phyloP scores from a whole-genome alignment of 2,329 filamentous ascomycete genomes.

The Thelonectria blattea region DNA sequence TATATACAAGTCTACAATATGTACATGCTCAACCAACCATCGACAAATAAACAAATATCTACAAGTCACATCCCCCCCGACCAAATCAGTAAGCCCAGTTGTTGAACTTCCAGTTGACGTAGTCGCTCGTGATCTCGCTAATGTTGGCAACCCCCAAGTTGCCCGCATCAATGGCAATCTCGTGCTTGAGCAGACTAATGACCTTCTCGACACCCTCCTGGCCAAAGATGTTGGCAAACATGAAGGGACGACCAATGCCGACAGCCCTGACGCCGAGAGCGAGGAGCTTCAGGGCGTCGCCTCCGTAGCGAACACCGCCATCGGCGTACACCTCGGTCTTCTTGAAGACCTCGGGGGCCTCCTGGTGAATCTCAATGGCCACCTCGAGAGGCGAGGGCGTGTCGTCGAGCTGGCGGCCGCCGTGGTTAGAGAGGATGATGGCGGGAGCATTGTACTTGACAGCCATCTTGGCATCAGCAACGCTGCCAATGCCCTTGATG shows the following conservation, averaged over 20 bases:
- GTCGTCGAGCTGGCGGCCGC: conserved; percentile 50
- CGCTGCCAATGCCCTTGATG: conserved; percentile 48
- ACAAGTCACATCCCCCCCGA: conserved; percentile 11
- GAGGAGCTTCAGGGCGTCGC: conserved; percentile 51
- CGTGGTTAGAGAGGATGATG: conserved; percentile 52
- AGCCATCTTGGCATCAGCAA: conserved; percentile 45
- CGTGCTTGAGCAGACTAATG: conserved; percentile 54
- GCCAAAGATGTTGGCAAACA: conserved; percentile 61
- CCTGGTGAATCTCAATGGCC: conserved; percentile 47
- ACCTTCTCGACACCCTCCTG: conserved; percentile 54
- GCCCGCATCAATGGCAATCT: conserved; percentile 52
- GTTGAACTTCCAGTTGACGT: conserved; percentile 37
- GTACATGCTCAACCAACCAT: conserved; percentile 5
- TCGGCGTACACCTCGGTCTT: conserved; percentile 49
- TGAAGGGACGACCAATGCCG: conserved; percentile 56
- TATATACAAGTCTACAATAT: background rate
- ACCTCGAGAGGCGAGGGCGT: conserved; percentile 47
- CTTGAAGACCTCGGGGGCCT: conserved; percentile 47
- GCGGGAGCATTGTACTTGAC: conserved; percentile 41
- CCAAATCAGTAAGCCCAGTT: conserved; percentile 32
- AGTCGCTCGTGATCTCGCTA: conserved; percentile 42
- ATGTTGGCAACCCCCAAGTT: conserved; percentile 51
- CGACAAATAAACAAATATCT: conserved; percentile 22
- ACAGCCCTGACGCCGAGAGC: conserved; percentile 52
- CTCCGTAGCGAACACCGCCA: conserved; percentile 51